Evolutionary conservation across 768 basidiomycete genomes (phyloP), one percentile per base, ranked within the genome.

Genomic region (Amanita exitialis): DNA sequence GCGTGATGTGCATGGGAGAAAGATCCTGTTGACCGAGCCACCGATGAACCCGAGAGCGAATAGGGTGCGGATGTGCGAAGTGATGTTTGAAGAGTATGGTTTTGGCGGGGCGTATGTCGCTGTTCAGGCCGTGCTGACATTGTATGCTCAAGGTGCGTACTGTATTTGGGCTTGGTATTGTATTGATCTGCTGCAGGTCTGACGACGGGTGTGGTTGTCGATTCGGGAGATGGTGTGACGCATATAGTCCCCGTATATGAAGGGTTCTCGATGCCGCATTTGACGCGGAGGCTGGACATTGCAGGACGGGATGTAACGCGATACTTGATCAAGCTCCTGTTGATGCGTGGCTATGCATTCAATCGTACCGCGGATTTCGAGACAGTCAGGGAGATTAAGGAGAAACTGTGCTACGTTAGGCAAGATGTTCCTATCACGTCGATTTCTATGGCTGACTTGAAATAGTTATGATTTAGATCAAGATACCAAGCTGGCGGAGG

Each of bases 301-400:
- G 96, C 96, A 49, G 96, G 96, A 16, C 83, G 96, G 57, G 96
- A 99, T 64, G 96, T 99, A 43, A 99, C 96, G 42, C 83, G 93
- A 60, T 99, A 99, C 69, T 74, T 99, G 68, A 99, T 99, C 79
- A 99, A 98, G 70, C 78, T 99, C n/a, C 75, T 99, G 30, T 80
- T 98, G 59, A 97, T 97, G 94, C 83, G 95, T n/a, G 96, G 96
- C n/a, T 98, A 99, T 66, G 96, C 96, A 1, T 98, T 99, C 78
- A 98, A 99, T 70, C 83, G 96, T 36, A 99, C 96, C 2, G 96
- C 96, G 23, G 96, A 99, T 70, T 99, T 99, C 61, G 96, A 99
- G 73, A 99, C 96, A 2, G 96, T 99, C 18, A 73, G 95, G 28
- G 91, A 96, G 66, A 98, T 99, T 71, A 99, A 99, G 70, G 96